Evolutionary conservation across 805 yeast genomes (phyloP).

Genomic region (Candida koratica): DNA sequence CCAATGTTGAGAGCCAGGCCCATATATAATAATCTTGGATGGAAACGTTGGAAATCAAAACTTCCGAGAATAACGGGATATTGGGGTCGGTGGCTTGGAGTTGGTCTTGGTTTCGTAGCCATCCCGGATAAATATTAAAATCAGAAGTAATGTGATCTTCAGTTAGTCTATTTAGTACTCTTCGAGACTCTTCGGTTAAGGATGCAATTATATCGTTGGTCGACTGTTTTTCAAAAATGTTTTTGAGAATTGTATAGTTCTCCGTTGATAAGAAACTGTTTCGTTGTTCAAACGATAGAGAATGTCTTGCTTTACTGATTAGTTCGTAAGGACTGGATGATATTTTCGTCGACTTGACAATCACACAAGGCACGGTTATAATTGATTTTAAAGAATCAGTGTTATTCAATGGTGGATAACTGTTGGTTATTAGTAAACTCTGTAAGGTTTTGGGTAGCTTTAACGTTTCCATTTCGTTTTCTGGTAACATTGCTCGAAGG

Average conservation of each 20-base stretch:
- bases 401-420: slow-evolving; percentile 67
- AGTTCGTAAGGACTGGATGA: slow-evolving; percentile 55
- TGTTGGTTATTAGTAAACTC: slow-evolving; percentile 55
- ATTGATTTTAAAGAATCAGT: slow-evolving; percentile 32
- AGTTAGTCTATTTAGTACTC: slow-evolving; percentile 44
- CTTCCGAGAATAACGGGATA: slow-evolving; percentile 38
- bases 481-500: slow-evolving; percentile 72
- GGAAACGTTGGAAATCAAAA: slow-evolving; percentile 53
- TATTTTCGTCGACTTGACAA: slow-evolving; percentile 49
- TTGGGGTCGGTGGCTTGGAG: slow-evolving; percentile 17
- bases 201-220: slow-evolving; percentile 54
- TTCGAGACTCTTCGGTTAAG: slow-evolving; percentile 68
- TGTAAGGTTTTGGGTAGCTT: slow-evolving; percentile 66
- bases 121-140: slow-evolving; percentile 39
- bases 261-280: slow-evolving; percentile 70
- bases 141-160: slow-evolving; percentile 35
- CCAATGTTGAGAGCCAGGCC: slow-evolving; percentile 83
- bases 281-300: slow-evolving; percentile 66
- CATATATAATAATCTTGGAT: slow-evolving; percentile 87
- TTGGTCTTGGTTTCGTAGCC: slow-evolving; percentile 20
- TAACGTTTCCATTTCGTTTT: slow-evolving; percentile 52
- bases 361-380: slow-evolving; percentile 59
- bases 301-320: slow-evolving; percentile 44
- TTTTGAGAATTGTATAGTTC: slow-evolving; percentile 70
- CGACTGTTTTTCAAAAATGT: slow-evolving; percentile 58